Conservation (phyloP, 257 asterid genomes). For the Ajuga chamaepitys region DNA sequence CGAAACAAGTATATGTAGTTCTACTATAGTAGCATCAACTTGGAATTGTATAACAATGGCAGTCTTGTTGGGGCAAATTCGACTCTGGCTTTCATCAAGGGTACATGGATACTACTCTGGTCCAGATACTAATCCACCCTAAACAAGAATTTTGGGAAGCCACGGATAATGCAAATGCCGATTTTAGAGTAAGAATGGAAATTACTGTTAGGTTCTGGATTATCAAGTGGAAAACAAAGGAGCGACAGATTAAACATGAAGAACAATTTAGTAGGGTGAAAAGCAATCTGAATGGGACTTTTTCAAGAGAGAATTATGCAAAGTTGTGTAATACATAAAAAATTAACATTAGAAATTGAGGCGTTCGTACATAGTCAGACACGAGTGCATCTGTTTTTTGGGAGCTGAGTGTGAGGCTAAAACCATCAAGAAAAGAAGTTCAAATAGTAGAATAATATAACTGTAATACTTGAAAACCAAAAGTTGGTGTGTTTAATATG, state of each 20-base stretch:
- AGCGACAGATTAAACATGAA: constrained; percentile 29
- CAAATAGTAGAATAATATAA: neutral
- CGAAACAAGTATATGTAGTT: constrained; percentile 42
- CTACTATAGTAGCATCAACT: constrained; percentile 15
- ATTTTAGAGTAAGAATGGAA: constrained; percentile 24
- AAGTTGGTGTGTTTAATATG: neutral
- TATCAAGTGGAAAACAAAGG: constrained; percentile 45
- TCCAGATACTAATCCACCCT: constrained; percentile 9
- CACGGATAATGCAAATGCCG: neutral
- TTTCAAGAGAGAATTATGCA: constrained; percentile 15
- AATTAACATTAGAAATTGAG: constrained; percentile 8
- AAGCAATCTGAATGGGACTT: constrained; percentile 13
- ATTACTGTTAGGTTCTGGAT: constrained; percentile 33
- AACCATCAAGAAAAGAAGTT: neutral
- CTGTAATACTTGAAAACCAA: neutral
- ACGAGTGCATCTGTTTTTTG: neutral
- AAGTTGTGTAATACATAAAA: constrained; percentile 1
- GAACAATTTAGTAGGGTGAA: constrained; percentile 8
- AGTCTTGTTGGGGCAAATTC: constrained; percentile 20
- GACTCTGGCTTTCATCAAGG: constrained; percentile 28
- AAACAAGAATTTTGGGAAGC: constrained; percentile 11
- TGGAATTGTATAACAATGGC: constrained; percentile 13
- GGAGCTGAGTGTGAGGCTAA: neutral
- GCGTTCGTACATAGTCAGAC: neutral
- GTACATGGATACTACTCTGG: constrained; percentile 21